Evolutionary conservation across 2,329 filamentous ascomycete species (phyloP).

Genomic region (Plenodomus tracheiphilus): DNA sequence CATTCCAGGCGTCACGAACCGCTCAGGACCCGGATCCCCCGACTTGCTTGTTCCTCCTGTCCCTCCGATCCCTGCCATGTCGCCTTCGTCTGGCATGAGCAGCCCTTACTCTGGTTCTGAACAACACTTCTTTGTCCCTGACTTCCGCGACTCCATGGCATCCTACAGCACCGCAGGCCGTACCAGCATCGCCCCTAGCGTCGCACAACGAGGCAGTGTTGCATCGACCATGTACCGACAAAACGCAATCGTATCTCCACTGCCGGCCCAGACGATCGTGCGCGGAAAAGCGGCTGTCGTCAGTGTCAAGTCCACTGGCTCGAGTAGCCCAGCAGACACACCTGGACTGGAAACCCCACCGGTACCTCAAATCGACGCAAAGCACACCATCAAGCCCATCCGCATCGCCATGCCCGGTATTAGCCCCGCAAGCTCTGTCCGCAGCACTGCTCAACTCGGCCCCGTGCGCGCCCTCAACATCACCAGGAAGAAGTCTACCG

Average conservation of each 20-base stretch:
- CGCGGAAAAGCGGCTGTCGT: constrained; percentile 90
- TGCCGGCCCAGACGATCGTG: constrained; percentile 83
- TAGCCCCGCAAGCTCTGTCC: constrained; percentile 42
- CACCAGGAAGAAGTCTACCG: constrained; percentile 42
- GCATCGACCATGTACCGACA: constrained; percentile 94
- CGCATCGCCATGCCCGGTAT: constrained; percentile 49
- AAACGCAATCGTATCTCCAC: constrained; percentile 77
- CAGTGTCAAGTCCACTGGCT: constrained; percentile 76
- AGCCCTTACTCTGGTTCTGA: constrained; percentile 64
- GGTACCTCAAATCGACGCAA: constrained; percentile 71
- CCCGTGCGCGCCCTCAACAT: constrained; percentile 53
- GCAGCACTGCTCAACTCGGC: constrained; percentile 45
- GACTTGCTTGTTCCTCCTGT: constrained; percentile 85
- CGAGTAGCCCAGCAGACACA: constrained; percentile 56
- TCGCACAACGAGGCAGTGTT: constrained; percentile 60
- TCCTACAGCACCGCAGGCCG: constrained; percentile 68
- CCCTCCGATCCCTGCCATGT: constrained; percentile 75
- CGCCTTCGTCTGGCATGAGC: constrained; percentile 59
- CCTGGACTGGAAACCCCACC: constrained; percentile 63
- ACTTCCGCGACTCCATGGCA: constrained; percentile 88
- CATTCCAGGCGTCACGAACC: constrained; percentile 94
- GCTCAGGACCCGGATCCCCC: constrained; percentile 81
- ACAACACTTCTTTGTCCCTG: constrained; percentile 92
- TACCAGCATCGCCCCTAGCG: constrained; percentile 54
- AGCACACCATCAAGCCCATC: constrained; percentile 41